Evolutionary conservation across 1,284 basidiomycete species (phyloP), one percentile per base, ranked within the genome.

Genomic region (Ganoderma lucidum): DNA sequence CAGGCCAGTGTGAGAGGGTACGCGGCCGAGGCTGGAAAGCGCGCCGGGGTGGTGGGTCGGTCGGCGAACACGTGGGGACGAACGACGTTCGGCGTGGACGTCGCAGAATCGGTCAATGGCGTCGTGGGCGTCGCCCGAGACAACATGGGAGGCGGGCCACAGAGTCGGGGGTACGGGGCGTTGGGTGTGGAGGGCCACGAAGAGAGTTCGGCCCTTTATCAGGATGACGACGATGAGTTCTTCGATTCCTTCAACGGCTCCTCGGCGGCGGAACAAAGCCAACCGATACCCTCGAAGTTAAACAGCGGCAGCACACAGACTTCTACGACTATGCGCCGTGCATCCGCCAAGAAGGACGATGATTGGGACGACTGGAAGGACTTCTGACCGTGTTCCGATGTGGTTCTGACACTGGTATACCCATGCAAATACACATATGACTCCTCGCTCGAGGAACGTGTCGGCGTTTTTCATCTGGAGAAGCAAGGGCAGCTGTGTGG

Each of bases 351-450:
- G 71, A 87, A 88, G 76, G 83, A 81, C 55, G 87, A 85, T 68
- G 87, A 87, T 56, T 93, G 91, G 89, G 90, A 83, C 64, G 91
- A 93, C 53, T 94, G 92, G 92, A 90, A 93, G 80, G 90, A 92
- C 76, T 93, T 93, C 76, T 93, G 67, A 65, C 39, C 39, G 39
- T 55, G 23, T 10, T 23, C 44, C 61, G 35, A 51, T 69, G 70
- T 63, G 53, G 62, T 62, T 59, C 62, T 62, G 23, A 53, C 53
- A 56, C 60, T 58, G 70, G 64, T 67, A 64, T 37, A 37, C 60
- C 17, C 28, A 37, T 45, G 55, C 48, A 32, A 32, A 44, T 30
- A 58, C 35, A 62, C 62, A 41, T 58, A 66, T 63, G 62, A 51
- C 45, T 68, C 67, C 68, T 66, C 71, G 69, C 71, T 63, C 19